A percentile compares a stretch with the other conserved stretches of the same genome.
Conservation (phyloP, 1,284 basidiomycete genomes). For the Rhodotorula sp. region DNA sequence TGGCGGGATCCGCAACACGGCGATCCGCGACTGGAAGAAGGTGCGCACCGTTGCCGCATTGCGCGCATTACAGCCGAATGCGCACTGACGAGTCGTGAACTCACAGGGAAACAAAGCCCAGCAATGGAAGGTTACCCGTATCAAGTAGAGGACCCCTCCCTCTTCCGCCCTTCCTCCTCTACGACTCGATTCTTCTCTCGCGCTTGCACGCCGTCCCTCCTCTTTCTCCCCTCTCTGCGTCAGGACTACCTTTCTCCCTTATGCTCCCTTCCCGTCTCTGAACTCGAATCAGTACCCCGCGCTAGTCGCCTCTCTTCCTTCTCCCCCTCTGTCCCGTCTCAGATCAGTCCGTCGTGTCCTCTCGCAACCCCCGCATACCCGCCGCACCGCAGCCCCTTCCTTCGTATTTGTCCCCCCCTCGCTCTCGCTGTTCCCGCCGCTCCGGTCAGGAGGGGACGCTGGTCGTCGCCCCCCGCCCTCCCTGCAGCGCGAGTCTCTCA, state of each 20-base stretch:
- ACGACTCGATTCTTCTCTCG: not conserved
- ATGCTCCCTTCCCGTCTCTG: not conserved
- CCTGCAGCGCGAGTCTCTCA: too few relatives aligned
- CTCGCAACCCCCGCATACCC: too few relatives aligned
- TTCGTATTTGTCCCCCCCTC: not conserved
- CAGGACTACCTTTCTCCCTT: not conserved
- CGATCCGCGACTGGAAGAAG: slow-evolving; percentile 3
- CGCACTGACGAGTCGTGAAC: too few relatives aligned
- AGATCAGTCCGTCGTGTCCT: too few relatives aligned
- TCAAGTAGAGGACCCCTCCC: not conserved
- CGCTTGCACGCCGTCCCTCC: not conserved
- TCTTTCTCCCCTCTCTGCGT: not conserved
- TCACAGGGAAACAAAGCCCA: slow-evolving; percentile 1
- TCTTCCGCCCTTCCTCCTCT: not conserved
- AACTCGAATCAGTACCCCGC: not conserved
- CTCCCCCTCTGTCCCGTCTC: too few relatives aligned
- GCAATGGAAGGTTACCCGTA: not conserved
- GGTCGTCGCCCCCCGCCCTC: too few relatives aligned
- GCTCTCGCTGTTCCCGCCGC: too few relatives aligned
- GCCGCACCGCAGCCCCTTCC: too few relatives aligned
- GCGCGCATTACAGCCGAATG: too few relatives aligned
- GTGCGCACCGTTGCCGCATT: not conserved
- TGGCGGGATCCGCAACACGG: slow-evolving; percentile 11
- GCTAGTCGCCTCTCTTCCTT: not conserved
- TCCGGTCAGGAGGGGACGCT: too few relatives aligned